Conservation (phyloP, 441 rosid genomes). For the Bruguiera hainesii region DNA sequence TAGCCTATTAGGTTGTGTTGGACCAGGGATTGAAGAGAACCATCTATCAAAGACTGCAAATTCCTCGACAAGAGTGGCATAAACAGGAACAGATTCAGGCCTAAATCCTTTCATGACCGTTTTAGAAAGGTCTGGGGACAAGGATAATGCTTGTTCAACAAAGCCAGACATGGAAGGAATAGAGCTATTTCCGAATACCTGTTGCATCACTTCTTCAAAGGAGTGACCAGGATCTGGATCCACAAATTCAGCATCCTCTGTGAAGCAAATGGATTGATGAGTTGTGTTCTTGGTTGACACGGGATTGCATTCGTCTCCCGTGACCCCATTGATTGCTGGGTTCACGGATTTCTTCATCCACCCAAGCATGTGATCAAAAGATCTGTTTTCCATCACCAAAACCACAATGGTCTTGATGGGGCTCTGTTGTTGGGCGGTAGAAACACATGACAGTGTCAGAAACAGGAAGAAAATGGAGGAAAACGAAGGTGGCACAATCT, state of each 20-base stretch:
- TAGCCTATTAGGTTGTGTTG: conserved; percentile 91
- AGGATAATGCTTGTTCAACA: conserved; percentile 73
- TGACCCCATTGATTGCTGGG: conserved; percentile 73
- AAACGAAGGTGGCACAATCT: conserved; percentile 23
- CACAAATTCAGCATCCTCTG: conserved; percentile 80
- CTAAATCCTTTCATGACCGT: conserved; percentile 85
- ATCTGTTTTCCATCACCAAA: conserved; percentile 87
- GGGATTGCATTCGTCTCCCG: conserved; percentile 86
- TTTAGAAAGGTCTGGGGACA: conserved; percentile 65
- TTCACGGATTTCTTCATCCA: conserved; percentile 86
- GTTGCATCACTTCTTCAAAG: conserved; percentile 75
- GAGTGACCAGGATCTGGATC: conserved; percentile 99
- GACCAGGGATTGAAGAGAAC: conserved; percentile 96
- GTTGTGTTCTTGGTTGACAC: conserved; percentile 38
- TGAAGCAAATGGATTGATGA: conserved; percentile 57
- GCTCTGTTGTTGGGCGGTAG: conserved; percentile 43
- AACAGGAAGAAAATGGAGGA: conserved; percentile 41
- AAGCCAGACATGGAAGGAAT: conserved; percentile 87
- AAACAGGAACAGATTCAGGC: conserved; percentile 71
- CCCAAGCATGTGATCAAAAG: conserved; percentile 93
- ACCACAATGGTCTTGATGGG: conserved; percentile 87
- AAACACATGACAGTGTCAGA: conserved; percentile 38
- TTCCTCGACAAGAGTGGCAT: conserved; percentile 54
- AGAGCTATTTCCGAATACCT: conserved; percentile 67
- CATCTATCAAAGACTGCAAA: conserved; percentile 91